Conservation (phyloP, 345 rosid species). For the Dipteronia dyeriana region DNA sequence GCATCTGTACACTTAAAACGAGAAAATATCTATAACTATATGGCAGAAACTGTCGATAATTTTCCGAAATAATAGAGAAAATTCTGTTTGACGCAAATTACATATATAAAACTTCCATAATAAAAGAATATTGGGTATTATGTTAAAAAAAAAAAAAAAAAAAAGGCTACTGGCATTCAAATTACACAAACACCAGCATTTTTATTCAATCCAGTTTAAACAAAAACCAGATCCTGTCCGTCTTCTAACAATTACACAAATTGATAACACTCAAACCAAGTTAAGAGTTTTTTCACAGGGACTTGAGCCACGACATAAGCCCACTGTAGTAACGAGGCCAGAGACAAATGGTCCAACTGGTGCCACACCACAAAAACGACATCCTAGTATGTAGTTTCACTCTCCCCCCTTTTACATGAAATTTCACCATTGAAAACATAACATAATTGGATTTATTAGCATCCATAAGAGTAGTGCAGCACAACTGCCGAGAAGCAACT, state of each 20-base stretch:
- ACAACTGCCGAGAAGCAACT: slow-evolving; percentile 8
- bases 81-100: too few relatives aligned
- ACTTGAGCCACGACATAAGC: slow-evolving; percentile 3
- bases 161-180: neutral
- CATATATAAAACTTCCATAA: neutral
- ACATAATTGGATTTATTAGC: neutral
- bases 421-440: too few relatives aligned
- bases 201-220: slow-evolving; percentile 21
- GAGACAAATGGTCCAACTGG: slow-evolving; percentile 13
- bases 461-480: slow-evolving; percentile 11
- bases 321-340: slow-evolving; percentile 3
- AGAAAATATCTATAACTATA: too few relatives aligned
- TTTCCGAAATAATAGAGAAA: too few relatives aligned
- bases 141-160: too few relatives aligned
- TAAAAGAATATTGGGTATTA: too few relatives aligned
- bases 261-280: neutral
- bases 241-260: slow-evolving; percentile 9
- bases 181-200: neutral
- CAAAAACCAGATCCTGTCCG: neutral
- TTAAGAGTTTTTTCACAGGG: slow-evolving; percentile 3
- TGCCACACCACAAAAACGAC: neutral
- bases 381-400: neutral
- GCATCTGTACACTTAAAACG: too few relatives aligned
- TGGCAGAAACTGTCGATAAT: too few relatives aligned
- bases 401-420: too few relatives aligned